These are phyloP conservation scores for Suillus tomentosus DNA, from an alignment of 768 basidiomycete species.

Conservation along the genomic window DNA sequence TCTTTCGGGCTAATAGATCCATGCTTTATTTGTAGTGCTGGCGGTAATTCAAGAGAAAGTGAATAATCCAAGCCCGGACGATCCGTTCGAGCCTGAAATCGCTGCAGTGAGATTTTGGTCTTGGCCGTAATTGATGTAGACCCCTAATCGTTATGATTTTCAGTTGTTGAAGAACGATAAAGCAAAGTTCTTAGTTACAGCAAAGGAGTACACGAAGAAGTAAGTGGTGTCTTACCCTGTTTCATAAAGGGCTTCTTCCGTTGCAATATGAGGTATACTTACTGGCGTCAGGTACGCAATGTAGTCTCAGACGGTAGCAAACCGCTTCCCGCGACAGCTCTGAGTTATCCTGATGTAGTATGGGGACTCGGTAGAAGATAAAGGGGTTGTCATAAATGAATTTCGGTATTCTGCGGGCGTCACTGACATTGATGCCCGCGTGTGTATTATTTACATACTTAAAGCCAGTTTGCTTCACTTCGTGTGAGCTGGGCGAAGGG, in stretches of 20 bases:
- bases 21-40: constrained; percentile 51
- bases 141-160: constrained; percentile 9
- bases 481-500: not conserved
- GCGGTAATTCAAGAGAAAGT: constrained; percentile 79
- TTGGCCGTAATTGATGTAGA: constrained; percentile 7
- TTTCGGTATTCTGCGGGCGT: constrained; percentile 7
- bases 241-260: constrained; percentile 1
- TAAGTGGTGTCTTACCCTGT: constrained; percentile 32
- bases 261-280: constrained; percentile 15
- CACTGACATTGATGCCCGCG: not conserved
- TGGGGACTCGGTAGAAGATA: not conserved
- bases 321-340: not conserved
- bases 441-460: constrained; percentile 6
- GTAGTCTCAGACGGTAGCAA: not conserved
- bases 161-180: constrained; percentile 80
- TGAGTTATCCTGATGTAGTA: not conserved
- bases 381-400: not conserved
- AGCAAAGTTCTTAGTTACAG: constrained; percentile 68
- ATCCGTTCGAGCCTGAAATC: constrained; percentile 87
- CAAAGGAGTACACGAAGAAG: constrained; percentile 89
- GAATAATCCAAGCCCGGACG: constrained; percentile 86
- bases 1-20: constrained; percentile 3
- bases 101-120: constrained; percentile 61
- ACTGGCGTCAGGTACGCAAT: not conserved
- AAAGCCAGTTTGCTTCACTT: not conserved